phyloP scores from a whole-genome alignment of 176 grass and related monocot species.

The Melocanna baccifera region DNA sequence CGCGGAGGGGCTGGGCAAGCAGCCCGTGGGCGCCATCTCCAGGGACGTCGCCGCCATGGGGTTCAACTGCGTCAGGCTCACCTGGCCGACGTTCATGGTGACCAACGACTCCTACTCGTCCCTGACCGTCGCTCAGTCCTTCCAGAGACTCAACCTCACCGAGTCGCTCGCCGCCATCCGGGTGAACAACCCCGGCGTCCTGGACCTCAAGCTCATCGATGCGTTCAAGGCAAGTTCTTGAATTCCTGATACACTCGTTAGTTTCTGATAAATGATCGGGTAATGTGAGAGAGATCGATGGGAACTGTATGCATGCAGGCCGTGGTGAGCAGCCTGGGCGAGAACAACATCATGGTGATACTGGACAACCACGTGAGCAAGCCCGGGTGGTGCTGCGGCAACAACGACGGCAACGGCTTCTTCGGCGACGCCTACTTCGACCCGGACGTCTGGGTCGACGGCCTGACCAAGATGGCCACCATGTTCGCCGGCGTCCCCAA shows the following conservation, averaged over 20 bases:
- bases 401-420: constrained; percentile 75
- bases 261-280: not conserved
- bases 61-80: constrained; percentile 90
- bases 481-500: constrained; percentile 44
- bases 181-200: constrained; percentile 58
- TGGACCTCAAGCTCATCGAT: constrained; percentile 73
- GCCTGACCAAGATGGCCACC: constrained; percentile 65
- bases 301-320: constrained; percentile 25
- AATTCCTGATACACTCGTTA: no score
- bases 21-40: constrained; percentile 52
- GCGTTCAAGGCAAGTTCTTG: constrained; percentile 55
- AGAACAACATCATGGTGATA: constrained; percentile 77
- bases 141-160: constrained; percentile 57
- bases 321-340: constrained; percentile 63
- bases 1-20: constrained; percentile 69
- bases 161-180: constrained; percentile 46
- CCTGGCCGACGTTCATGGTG: constrained; percentile 72
- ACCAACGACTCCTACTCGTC: constrained; percentile 56
- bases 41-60: constrained; percentile 55
- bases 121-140: constrained; percentile 65
- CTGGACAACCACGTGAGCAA: constrained; percentile 94
- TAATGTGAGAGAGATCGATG: not conserved
- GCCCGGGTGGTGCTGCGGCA: constrained; percentile 78
- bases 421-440: constrained; percentile 78
- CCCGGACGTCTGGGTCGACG: constrained; percentile 68